phyloP scores from a whole-genome alignment of 176 grass and related monocot genomes.

The Eleusine coracana region DNA sequence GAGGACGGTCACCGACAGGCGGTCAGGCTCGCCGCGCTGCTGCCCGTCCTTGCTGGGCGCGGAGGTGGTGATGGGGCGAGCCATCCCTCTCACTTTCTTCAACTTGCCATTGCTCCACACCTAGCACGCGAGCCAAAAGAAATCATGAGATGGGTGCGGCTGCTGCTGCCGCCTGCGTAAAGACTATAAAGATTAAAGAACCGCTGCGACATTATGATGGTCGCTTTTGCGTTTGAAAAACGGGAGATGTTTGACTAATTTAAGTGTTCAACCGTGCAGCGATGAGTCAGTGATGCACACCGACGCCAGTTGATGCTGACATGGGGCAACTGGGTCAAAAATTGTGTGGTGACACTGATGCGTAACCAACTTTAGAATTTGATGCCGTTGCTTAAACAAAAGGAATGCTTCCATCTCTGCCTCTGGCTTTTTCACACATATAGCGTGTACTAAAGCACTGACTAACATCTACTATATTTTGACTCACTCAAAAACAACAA shows the following conservation, averaged over 20 bases:
- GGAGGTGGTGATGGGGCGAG: conserved; percentile 43
- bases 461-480: neutral
- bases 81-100: conserved; percentile 66
- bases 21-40: conserved; percentile 21
- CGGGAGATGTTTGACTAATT: neutral
- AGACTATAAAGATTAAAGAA: conserved; percentile 24
- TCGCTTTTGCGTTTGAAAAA: conserved; percentile 30
- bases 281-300: neutral
- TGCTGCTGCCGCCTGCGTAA: neutral
- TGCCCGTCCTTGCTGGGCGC: neutral
- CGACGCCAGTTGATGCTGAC: conserved; percentile 25
- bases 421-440: neutral
- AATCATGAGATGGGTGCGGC: conserved; percentile 15
- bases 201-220: neutral
- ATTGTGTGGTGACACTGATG: conserved; percentile 31
- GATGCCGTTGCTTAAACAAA: conserved; percentile 35
- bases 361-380: conserved; percentile 26
- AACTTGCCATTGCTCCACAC: conserved; percentile 80
- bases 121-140: conserved; percentile 47
- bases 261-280: neutral
- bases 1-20: conserved; percentile 59
- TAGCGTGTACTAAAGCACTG: conserved; percentile 8
- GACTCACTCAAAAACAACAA: neutral
- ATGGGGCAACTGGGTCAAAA: conserved; percentile 22
- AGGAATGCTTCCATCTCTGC: neutral